A percentile compares a stretch with the other conserved stretches of the same genome.
Conservation (phyloP, 371 early-diverging fungal species). For the Zychaea mexicana region DNA sequence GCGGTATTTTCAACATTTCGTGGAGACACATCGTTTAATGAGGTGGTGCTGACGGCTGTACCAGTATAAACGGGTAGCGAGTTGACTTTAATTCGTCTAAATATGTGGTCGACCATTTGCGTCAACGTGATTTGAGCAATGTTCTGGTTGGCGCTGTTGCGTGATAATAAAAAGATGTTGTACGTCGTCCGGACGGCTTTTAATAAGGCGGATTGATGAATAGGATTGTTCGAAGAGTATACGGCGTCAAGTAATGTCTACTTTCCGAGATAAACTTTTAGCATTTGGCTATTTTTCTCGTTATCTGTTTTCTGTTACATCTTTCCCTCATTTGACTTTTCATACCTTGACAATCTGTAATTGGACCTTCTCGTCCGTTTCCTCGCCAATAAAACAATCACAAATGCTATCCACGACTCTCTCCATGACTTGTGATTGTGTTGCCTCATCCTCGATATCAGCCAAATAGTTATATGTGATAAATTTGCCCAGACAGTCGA, state of each 20-base stretch:
- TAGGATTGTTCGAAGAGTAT: conserved; percentile 64
- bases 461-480: conserved; percentile 73
- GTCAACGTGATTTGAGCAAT: conserved; percentile 87
- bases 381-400: conserved; percentile 67
- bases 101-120: conserved; percentile 90
- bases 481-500: conserved; percentile 78
- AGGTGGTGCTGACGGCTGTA: conserved; percentile 9
- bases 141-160: conserved; percentile 77
- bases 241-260: conserved; percentile 86
- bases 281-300: conserved; percentile 24
- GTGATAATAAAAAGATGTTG: conserved; percentile 72
- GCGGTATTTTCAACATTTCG: neutral
- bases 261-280: conserved; percentile 23
- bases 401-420: conserved; percentile 60
- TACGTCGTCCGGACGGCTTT: conserved; percentile 80
- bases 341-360: conserved; percentile 74
- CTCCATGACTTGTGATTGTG: conserved; percentile 52
- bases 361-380: conserved; percentile 76
- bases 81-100: conserved; percentile 56
- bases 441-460: conserved; percentile 48
- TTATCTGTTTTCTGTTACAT: neutral
- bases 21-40: conserved; percentile 8
- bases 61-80: conserved; percentile 12
- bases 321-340: too few species aligned
- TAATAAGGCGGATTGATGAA: conserved; percentile 80